Evolutionary conservation across 2,329 filamentous ascomycete species (phyloP), one percentile per base, ranked within the genome.

Genomic region (Aspergillus flavus): DNA sequence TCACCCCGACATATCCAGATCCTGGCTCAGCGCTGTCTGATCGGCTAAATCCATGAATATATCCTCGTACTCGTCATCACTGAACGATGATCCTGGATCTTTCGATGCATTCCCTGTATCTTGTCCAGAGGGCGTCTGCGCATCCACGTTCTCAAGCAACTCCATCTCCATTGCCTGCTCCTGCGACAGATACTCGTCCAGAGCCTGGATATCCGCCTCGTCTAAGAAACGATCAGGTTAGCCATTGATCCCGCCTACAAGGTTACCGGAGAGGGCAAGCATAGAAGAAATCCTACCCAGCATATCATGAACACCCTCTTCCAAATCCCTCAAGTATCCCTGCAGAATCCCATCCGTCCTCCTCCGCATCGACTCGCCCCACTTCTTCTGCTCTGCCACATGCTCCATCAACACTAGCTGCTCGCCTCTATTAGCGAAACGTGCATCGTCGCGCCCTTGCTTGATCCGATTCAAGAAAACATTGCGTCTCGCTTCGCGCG

Each of bases 31-130:
- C 4, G 28, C 64, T 30, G 66, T 61, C 32, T 66, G 60, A 21
- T 84, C 81, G 57, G 87, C 76, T 43, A 91, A 73, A 68, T 92
- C 87, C 80, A 87, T 85, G 73, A 97, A 88, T 9, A 89, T 78
- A 65, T 79, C 78, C 69, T 88, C 85, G 69, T 87, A 88, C 65
- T 88, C 86, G n/a, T 86, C 85, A 65, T 87, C 85, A 67, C 83
- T 73, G 59, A 74, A 76, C 46, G 68, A 67, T 32, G 28, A 52
- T 6, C 48, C 48, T 6, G 48, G 9, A 14, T 52, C 48, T 23
- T 21, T 6, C 19, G 9, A n/a, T n/a, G 30, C 19, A 9, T n/a
- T 21, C 19, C 19, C 28, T n/a, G 12, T 10, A 32, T 21, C 16
- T 32, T 52, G 48, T 32, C 9, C 16, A 32, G 48, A 52, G 9